Conservation (phyloP, 2,329 filamentous ascomycete genomes). For the Geosmithia putterillii region DNA sequence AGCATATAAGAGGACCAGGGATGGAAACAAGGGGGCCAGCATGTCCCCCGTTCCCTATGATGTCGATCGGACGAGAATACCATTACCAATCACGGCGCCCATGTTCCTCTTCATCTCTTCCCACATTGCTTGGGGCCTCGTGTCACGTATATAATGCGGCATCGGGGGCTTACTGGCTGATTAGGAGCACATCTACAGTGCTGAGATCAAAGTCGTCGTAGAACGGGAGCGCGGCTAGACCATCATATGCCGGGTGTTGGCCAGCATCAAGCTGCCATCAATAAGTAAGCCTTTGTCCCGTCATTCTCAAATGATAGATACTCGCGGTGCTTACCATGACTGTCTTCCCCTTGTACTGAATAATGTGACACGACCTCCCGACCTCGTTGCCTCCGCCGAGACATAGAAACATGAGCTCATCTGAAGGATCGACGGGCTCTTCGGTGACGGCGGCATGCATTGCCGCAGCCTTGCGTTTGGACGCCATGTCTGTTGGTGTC, state of each 20-base stretch:
- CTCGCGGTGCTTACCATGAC: slow-evolving; percentile 63
- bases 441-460: slow-evolving; percentile 58
- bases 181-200: slow-evolving; percentile 90
- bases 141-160: neutral
- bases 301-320: neutral
- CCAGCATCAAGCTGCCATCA: slow-evolving; percentile 74
- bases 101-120: neutral
- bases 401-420: slow-evolving; percentile 89
- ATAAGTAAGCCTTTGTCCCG: neutral
- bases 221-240: slow-evolving; percentile 84
- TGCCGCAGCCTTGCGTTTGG: slow-evolving; percentile 77
- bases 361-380: slow-evolving; percentile 90
- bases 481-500: slow-evolving; percentile 51
- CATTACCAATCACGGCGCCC: neutral
- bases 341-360: slow-evolving; percentile 98
- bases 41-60: slow-evolving; percentile 12
- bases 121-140: no score
- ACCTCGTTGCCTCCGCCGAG: slow-evolving; percentile 95
- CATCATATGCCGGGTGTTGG: slow-evolving; percentile 93
- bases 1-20: neutral
- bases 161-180: slow-evolving; percentile 78
- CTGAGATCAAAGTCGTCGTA: slow-evolving; percentile 98
- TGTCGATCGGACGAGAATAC: slow-evolving; percentile 7
- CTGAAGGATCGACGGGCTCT: slow-evolving; percentile 81
- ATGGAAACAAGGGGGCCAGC: slow-evolving; percentile 3